A percentile compares a stretch with the other conserved stretches of the same genome.
Conservation (phyloP, 2,329 filamentous ascomycete species). For the Botrytis galanthina region DNA sequence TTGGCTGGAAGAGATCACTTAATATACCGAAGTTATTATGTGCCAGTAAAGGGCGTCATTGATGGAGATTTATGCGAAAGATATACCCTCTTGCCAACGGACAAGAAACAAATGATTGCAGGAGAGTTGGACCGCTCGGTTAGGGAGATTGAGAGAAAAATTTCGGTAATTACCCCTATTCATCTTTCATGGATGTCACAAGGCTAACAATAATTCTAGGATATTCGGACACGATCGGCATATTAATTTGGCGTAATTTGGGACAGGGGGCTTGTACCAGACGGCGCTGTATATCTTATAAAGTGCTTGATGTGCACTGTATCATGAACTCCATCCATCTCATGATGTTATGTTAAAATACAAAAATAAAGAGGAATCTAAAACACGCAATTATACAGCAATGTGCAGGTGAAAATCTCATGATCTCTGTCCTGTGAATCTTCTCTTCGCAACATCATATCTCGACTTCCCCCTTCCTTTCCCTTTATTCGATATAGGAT, state of each 20-base stretch:
- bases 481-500: slow-evolving; percentile 54
- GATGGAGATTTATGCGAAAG: slow-evolving; percentile 96
- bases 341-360: background rate
- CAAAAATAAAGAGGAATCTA: background rate
- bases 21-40: slow-evolving; percentile 94
- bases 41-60: slow-evolving; percentile 92
- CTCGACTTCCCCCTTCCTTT: slow-evolving; percentile 45
- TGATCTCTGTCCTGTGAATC: slow-evolving; percentile 36
- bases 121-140: slow-evolving; percentile 88
- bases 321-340: background rate
- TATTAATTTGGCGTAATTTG: slow-evolving; percentile 40
- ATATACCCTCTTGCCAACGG: slow-evolving; percentile 76
- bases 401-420: background rate
- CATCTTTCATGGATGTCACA: background rate
- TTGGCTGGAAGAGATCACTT: slow-evolving; percentile 91
- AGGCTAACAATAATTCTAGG: slow-evolving; percentile 40
- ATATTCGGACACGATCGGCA: slow-evolving; percentile 57
- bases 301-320: slow-evolving; percentile 32
- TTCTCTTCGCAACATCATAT: slow-evolving; percentile 35
- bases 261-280: slow-evolving; percentile 46
- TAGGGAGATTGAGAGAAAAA: slow-evolving; percentile 92
- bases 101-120: slow-evolving; percentile 94
- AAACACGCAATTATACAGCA: background rate
- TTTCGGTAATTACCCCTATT: slow-evolving; percentile 56
- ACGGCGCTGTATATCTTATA: slow-evolving; percentile 64